Evolutionary conservation across 2,329 filamentous ascomycete genomes (phyloP), one percentile per base, ranked within the genome.

Genomic region (Colletotrichum karsti): DNA sequence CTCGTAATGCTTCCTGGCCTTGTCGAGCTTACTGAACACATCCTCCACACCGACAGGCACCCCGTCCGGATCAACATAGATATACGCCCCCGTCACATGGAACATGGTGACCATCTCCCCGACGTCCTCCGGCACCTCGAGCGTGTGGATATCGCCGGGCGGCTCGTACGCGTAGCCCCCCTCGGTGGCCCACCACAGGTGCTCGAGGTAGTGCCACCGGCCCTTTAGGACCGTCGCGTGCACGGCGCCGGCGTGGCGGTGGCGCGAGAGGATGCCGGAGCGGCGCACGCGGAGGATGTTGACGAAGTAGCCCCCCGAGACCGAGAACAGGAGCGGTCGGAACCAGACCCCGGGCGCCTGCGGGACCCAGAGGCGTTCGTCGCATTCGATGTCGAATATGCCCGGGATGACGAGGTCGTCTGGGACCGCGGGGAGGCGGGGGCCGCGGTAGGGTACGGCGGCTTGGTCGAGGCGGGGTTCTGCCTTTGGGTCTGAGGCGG

Each of bases 121-220:
- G 1, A 78, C 76, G 10, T 74, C 77, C 1, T 76, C 74, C 1
- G 77, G 76, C 1, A 78, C 77, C 54, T 78, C 75, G 7, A 79
- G 68, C 4, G 77, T 79, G 51, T 80, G 77, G 28, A 79, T 79
- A 48, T 80, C 76, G 2, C 77, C 77, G 1, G 73, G 76, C 1
- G 77, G 77, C 71, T 78, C 77, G 55, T 74, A 80, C 0, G 76
- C 74, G 64, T 78, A 76, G 3, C 78, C 73, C 5, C 77, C 77
- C 55, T 79, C 75, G 1, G 71, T 73, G 0, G 77, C 78, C 78
- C 76, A 79, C 77, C 77, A 79, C 0, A 72, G 70, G 44, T 80
- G 77, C 63, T 80, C 77, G 3, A 80, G 73, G 46, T 80, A 79
- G 58, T 79, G 77, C 78, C 77, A 79, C 20, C 74, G 71, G 1